These are phyloP conservation scores for Castanopsis chinensis DNA, from an alignment of 306 rosid genomes.

Conservation along the genomic window DNA sequence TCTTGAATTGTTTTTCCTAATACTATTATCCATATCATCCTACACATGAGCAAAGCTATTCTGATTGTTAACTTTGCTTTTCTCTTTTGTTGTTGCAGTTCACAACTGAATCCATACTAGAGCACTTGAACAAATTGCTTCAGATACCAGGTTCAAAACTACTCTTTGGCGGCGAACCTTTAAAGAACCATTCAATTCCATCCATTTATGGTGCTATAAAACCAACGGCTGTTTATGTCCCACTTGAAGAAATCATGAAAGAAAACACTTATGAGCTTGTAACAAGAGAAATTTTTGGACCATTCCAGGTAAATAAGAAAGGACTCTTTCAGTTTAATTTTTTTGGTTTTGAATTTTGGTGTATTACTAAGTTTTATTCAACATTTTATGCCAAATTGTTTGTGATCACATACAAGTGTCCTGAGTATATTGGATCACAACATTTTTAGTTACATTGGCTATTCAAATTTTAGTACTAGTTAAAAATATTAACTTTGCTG, in stretches of 20 bases:
- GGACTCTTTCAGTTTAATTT: background rate
- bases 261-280: slow-evolving; percentile 69
- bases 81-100: slow-evolving; percentile 41
- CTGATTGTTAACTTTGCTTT: slow-evolving; percentile 20
- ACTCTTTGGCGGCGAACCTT: slow-evolving; percentile 83
- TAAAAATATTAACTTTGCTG: background rate
- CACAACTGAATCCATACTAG: slow-evolving; percentile 71
- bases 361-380: background rate
- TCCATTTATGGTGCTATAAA: slow-evolving; percentile 73
- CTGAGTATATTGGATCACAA: background rate
- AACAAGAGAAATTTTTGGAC: slow-evolving; percentile 92
- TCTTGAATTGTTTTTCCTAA: background rate
- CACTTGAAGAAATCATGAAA: slow-evolving; percentile 83
- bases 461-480: background rate
- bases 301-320: slow-evolving; percentile 70
- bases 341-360: no score
- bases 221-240: slow-evolving; percentile 87
- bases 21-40: background rate
- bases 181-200: slow-evolving; percentile 80
- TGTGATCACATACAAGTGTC: background rate
- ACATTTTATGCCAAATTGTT: background rate
- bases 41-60: background rate
- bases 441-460: background rate
- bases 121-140: slow-evolving; percentile 74
- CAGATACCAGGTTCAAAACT: slow-evolving; percentile 83